phyloP scores from a whole-genome alignment of 257 asterid genomes.

The Apocynum venetum region DNA sequence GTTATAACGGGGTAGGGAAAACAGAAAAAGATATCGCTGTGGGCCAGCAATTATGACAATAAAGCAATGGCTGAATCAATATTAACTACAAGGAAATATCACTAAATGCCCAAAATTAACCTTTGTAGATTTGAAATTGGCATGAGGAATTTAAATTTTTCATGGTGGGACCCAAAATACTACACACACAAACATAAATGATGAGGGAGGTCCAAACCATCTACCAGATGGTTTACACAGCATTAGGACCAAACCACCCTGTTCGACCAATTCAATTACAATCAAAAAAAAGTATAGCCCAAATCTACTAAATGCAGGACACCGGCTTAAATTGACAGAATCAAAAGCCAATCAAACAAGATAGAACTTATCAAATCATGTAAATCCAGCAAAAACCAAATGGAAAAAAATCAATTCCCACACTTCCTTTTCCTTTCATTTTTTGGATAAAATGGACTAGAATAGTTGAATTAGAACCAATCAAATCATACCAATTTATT shows the following conservation, averaged over 20 bases:
- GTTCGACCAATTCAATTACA: not conserved
- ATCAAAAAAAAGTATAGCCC: not conserved
- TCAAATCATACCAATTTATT: not conserved
- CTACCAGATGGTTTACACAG: not conserved
- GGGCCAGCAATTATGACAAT: not conserved
- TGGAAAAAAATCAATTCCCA: not conserved
- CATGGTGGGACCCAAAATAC: not conserved
- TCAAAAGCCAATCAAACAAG: not conserved
- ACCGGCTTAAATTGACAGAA: not conserved
- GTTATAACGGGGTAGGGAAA: not conserved
- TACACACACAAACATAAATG: not conserved
- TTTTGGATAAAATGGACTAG: not conserved
- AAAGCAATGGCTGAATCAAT: not conserved
- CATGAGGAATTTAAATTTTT: not conserved
- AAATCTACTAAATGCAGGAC: not conserved
- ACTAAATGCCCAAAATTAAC: too few species aligned
- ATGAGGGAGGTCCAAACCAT: not conserved
- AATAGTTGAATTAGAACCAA: not conserved
- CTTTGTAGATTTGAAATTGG: not conserved
- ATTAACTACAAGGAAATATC: not conserved
- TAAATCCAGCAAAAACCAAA: not conserved
- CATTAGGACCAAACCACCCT: not conserved
- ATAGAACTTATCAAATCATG: not conserved
- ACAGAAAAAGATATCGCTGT: not conserved
- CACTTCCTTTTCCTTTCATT: not conserved